A percentile compares a stretch with the other conserved stretches of the same genome.
Evolutionary conservation across 345 rosid genomes (phyloP).

Genomic region (Hibiscus trionum): DNA sequence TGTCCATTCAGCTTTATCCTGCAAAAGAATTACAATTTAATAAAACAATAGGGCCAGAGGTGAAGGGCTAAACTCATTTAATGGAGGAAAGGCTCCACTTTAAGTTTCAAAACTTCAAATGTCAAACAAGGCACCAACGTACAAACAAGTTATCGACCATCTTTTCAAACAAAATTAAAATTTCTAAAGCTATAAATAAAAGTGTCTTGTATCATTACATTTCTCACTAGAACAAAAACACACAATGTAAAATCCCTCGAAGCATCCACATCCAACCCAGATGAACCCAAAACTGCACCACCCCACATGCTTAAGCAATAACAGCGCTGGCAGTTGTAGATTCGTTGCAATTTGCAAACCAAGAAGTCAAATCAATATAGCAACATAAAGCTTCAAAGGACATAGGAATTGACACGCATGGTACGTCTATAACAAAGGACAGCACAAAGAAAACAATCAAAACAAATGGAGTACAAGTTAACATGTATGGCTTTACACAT

Average conservation of each 20-base stretch:
- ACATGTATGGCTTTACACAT: too few relatives aligned
- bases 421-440: too few relatives aligned
- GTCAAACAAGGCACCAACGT: neutral
- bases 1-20: too few relatives aligned
- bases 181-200: neutral
- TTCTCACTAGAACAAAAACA: neutral
- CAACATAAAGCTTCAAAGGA: neutral
- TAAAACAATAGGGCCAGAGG: too few relatives aligned
- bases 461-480: too few relatives aligned
- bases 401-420: too few relatives aligned
- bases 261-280: neutral
- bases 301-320: constrained; percentile 28
- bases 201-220: neutral
- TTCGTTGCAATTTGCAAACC: constrained; percentile 26
- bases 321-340: constrained; percentile 53
- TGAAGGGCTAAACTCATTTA: too few relatives aligned
- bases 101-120: neutral
- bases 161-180: neutral
- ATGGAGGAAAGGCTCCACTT: neutral
- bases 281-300: neutral
- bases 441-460: too few relatives aligned
- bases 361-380: neutral
- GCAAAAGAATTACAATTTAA: too few relatives aligned
- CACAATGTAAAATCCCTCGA: neutral
- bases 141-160: neutral